A percentile compares a stretch with the other conserved stretches of the same genome.
Evolutionary conservation across 345 rosid genomes (phyloP).

Genomic region (Viola odorata): DNA sequence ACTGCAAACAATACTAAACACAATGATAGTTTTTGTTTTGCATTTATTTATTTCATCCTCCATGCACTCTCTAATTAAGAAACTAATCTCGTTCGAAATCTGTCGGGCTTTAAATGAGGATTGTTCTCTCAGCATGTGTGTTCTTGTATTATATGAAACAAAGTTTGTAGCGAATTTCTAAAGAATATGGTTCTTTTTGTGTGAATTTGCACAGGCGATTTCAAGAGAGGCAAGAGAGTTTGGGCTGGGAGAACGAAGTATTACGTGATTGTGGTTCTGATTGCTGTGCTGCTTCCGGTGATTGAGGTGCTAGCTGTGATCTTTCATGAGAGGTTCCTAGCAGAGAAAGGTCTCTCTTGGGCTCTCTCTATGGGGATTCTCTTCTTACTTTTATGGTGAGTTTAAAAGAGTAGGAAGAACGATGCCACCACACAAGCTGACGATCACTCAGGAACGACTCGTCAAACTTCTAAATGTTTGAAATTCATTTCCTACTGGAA

Average conservation of each 20-base stretch:
- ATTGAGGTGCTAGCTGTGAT: constrained; percentile 63
- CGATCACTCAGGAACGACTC: too few species aligned
- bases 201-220: constrained; percentile 46
- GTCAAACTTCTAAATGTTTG: too few species aligned
- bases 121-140: too few species aligned
- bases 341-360: constrained; percentile 68
- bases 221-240: constrained; percentile 56
- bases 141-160: neutral
- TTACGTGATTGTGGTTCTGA: constrained; percentile 39
- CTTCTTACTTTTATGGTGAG: constrained; percentile 70
- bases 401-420: constrained; percentile 28
- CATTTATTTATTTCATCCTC: too few species aligned
- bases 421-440: constrained; percentile 15
- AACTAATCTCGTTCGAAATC: too few species aligned
- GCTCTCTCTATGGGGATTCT: constrained; percentile 66
- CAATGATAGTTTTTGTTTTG: too few species aligned
- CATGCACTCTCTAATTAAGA: too few species aligned
- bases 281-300: constrained; percentile 45
- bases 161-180: neutral
- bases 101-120: too few species aligned
- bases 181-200: neutral
- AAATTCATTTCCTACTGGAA: too few species aligned
- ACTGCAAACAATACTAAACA: too few species aligned
- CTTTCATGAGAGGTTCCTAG: constrained; percentile 56
- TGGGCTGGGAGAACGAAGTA: constrained; percentile 45